These are phyloP conservation scores for Citrullus colocynthis DNA, from an alignment of 306 rosid genomes.

Conservation along the genomic window DNA sequence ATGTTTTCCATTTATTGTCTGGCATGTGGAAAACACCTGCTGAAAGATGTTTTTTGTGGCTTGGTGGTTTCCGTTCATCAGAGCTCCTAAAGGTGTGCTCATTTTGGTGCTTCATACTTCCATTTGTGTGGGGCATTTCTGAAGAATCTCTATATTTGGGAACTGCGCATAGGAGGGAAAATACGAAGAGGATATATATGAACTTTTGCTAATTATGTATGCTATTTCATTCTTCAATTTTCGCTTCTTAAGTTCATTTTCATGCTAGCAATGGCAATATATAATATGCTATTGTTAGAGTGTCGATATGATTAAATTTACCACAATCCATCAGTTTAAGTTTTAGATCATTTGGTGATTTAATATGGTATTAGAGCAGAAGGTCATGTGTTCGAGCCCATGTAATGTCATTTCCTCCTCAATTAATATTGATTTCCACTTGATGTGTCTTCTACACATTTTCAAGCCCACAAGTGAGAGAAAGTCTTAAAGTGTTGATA, in stretches of 20 bases:
- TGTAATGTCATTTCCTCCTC: too few species aligned
- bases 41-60: constrained; percentile 70
- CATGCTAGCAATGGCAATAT: neutral
- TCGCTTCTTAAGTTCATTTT: neutral
- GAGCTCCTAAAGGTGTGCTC: constrained; percentile 54
- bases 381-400: too few species aligned
- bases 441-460: too few species aligned
- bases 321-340: too few species aligned
- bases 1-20: constrained; percentile 68
- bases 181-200: neutral
- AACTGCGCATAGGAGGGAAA: neutral
- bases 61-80: constrained; percentile 68
- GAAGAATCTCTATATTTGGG: neutral
- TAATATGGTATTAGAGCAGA: too few species aligned
- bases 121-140: neutral
- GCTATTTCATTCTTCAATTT: neutral
- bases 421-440: too few species aligned
- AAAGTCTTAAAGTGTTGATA: too few species aligned
- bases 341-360: too few species aligned
- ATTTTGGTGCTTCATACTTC: neutral
- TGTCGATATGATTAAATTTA: too few species aligned
- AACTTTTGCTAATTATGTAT: neutral
- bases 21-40: constrained; percentile 90
- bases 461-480: too few species aligned
- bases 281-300: neutral